Evolutionary conservation across 148 eudicot genomes (phyloP), one percentile per base, ranked within the genome.

Genomic region (Rhododendron griersonianum): DNA sequence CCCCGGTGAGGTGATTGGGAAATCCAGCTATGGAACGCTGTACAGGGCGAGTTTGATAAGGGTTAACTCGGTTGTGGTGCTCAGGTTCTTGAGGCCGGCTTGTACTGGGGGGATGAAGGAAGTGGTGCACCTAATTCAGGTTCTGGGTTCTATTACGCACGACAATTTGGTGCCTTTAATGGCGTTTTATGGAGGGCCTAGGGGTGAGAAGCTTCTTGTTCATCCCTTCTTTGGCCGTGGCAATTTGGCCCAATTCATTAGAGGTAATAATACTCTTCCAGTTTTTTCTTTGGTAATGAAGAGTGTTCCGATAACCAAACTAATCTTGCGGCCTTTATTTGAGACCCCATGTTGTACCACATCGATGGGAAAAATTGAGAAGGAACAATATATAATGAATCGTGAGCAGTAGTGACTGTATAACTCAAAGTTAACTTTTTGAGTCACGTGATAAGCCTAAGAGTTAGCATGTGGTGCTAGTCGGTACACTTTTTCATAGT

Each of bases 1-100:
- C 77, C 99, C 99, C 1, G 99, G 99, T 77, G 99, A 97, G 87
- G 99, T 97, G 10, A 94, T 97, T 44, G 99, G 98, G 10, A 97
- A 97, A 90, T 97, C 99, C 37, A 91, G 92, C 77, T 95, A 93
- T 88, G 99, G 99, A 67, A 97, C 98, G 51, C 87, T 97, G 89
- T 97, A 97, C 75, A 91, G 87, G 82, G 99, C 99, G 8, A 85
- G 86, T 81, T 88, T 97, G 90, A 39, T 87, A 21, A 82, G 88
- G 51, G 83, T 81, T 28, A 55, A 92, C 87, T 82, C 90, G 5
- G 65, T 87, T 69, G 80, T 91, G 65, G 47, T 96, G 91, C 91
- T 97, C 1, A 90, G 98, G 86, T 97, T 97, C 87, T 81, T 97
- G 90, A 93, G 99, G 86, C 99, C 99, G 76, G 91, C 93, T 86